Percentiles rank a stretch among this genome's conserved stretches.
These are phyloP conservation scores for Vicia sativa DNA, from an alignment of 306 rosid genomes.

Conservation along the genomic window DNA sequence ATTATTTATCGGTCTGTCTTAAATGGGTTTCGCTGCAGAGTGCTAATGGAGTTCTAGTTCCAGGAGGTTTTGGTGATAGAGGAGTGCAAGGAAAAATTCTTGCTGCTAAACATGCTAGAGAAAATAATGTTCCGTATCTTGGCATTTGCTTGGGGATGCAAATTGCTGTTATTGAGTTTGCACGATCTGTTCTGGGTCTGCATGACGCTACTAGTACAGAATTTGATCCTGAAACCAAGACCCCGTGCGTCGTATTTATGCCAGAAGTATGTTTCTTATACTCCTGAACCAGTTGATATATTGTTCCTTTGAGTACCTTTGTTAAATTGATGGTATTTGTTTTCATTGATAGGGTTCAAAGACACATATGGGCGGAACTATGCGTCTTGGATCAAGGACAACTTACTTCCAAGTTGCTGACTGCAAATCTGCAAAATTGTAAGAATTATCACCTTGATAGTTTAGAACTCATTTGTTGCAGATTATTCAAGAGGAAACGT, in stretches of 20 bases:
- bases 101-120: conserved; percentile 90
- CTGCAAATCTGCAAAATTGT: conserved; percentile 87
- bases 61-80: conserved; percentile 97
- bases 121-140: conserved; percentile 72
- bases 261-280: conserved; percentile 67
- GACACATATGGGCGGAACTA: conserved; percentile 98
- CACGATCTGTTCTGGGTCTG: conserved; percentile 81
- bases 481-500: not conserved
- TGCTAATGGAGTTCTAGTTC: conserved; percentile 85
- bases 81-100: conserved; percentile 93
- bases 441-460: conserved; percentile 42
- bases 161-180: conserved; percentile 86
- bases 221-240: conserved; percentile 68
- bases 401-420: conserved; percentile 70
- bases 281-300: not conserved
- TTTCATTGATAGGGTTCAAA: conserved; percentile 71
- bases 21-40: conserved; percentile 63
- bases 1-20: conserved; percentile 30
- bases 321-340: conserved; percentile 30
- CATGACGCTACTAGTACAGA: conserved; percentile 84
- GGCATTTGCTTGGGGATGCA: conserved; percentile 97
- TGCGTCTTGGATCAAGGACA: conserved; percentile 96
- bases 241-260: conserved; percentile 89
- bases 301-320: conserved; percentile 10
- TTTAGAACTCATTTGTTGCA: not conserved